Percentiles rank a stretch among this genome's conserved stretches.
Conservation (phyloP, 2,329 filamentous ascomycete genomes). For the Rhynchosporium graminicola region DNA sequence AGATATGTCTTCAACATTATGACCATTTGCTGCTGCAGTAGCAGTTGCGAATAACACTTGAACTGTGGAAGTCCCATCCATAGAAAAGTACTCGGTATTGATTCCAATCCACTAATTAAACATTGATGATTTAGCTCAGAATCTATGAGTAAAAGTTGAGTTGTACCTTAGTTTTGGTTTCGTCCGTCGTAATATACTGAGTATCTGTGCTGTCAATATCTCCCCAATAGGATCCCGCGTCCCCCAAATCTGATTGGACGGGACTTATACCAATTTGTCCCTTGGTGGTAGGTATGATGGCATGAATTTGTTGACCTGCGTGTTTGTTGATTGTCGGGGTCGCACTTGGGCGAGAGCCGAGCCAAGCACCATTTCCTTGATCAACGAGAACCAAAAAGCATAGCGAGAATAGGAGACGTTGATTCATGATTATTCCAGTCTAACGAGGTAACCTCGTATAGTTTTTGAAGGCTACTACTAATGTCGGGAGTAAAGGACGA, state of each 20-base stretch:
- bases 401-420: background rate
- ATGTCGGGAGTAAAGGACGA: background rate
- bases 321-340: background rate
- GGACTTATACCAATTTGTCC: constrained; percentile 22
- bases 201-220: constrained; percentile 15
- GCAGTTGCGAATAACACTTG: constrained; percentile 15
- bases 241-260: constrained; percentile 15
- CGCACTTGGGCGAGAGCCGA: background rate
- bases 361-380: background rate
- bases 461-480: background rate
- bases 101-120: constrained; percentile 5
- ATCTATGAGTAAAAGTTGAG: background rate
- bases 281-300: constrained; percentile 13
- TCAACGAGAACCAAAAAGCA: background rate
- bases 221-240: constrained; percentile 15
- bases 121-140: constrained; percentile 1
- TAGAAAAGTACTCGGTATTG: constrained; percentile 17
- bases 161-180: constrained; percentile 15
- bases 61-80: constrained; percentile 15
- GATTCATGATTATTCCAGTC: background rate
- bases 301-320: background rate
- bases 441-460: background rate
- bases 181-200: constrained; percentile 13
- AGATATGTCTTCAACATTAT: constrained; percentile 18
- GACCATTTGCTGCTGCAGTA: constrained; percentile 18